These are phyloP conservation scores for Fusarium buxicola DNA, from an alignment of 2,329 filamentous ascomycete species.

Conservation along the genomic window DNA sequence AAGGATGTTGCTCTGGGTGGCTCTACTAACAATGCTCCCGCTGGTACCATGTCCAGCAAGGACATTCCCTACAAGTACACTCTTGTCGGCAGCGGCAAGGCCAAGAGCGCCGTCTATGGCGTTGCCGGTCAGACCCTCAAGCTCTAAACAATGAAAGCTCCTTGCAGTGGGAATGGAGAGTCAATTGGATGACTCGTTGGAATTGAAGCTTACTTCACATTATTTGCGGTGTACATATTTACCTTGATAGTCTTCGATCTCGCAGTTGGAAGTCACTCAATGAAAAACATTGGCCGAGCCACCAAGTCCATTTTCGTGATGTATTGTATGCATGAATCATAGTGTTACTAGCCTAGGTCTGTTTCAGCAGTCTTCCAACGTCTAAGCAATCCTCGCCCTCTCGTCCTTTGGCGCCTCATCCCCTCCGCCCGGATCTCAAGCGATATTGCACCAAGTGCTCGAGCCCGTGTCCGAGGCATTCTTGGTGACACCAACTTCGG, in stretches of 20 bases:
- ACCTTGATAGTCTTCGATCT: neutral
- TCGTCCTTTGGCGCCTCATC: too few species aligned
- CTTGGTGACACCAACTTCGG: constrained; percentile 57
- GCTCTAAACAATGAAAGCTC: constrained; percentile 42
- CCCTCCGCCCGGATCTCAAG: constrained; percentile 10
- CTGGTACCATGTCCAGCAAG: constrained; percentile 63
- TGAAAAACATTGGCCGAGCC: constrained; percentile 8
- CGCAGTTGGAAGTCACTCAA: neutral
- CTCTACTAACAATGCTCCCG: constrained; percentile 53
- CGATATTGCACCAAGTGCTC: constrained; percentile 27
- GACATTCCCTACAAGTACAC: constrained; percentile 64
- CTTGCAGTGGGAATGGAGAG: neutral
- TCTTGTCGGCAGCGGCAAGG: constrained; percentile 59
- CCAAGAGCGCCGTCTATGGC: constrained; percentile 57
- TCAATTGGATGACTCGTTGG: neutral
- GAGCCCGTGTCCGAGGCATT: constrained; percentile 23
- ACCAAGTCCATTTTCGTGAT: neutral
- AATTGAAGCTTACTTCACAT: constrained; percentile 5
- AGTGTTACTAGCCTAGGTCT: neutral
- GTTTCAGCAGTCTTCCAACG: neutral
- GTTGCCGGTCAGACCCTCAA: constrained; percentile 54
- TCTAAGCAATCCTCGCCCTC: neutral
- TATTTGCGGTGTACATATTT: constrained; percentile 28
- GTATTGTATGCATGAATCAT: neutral
- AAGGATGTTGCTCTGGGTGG: constrained; percentile 58